phyloP scores from a whole-genome alignment of 2,329 filamentous ascomycete genomes.

The Cytospora chrysosperma region DNA sequence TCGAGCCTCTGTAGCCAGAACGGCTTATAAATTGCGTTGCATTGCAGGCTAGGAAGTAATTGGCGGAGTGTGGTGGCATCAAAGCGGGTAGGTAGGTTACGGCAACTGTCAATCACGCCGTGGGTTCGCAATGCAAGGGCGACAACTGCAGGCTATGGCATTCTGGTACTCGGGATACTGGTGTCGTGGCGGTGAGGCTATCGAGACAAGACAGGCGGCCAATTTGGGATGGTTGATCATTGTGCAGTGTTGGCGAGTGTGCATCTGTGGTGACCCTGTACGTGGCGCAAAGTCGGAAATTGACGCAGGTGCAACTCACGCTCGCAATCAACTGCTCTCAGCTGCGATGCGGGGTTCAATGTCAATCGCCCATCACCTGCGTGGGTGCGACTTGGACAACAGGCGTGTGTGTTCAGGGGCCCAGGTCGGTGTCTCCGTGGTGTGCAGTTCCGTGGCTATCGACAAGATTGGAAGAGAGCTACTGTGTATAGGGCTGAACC shows the following conservation, averaged over 20 bases:
- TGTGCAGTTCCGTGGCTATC: slow-evolving; percentile 13
- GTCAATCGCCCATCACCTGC: not conserved
- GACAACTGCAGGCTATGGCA: not conserved
- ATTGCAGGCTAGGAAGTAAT: not conserved
- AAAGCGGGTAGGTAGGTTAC: not conserved
- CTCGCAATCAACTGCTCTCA: not conserved
- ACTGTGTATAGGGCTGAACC: slow-evolving; percentile 25
- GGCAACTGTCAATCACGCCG: not conserved
- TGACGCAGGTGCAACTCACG: not conserved
- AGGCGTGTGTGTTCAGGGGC: slow-evolving; percentile 12
- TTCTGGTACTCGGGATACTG: not conserved
- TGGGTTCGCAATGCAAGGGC: not conserved
- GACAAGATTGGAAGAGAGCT: slow-evolving; percentile 13
- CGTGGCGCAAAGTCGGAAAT: slow-evolving; percentile 3
- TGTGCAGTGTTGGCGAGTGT: not conserved
- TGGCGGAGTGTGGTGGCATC: not conserved
- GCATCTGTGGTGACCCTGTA: not conserved
- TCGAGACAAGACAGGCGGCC: not conserved
- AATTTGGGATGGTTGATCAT: not conserved
- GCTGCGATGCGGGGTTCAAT: not conserved
- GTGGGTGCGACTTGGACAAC: not conserved
- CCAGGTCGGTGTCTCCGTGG: slow-evolving; percentile 19
- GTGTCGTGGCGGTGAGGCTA: slow-evolving; percentile 11
- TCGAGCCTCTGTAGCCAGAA: not conserved
- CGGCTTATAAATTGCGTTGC: slow-evolving; percentile 18